Percentiles rank a stretch among this genome's conserved stretches.
Conservation (phyloP, 2,329 filamentous ascomycete species). For the Epichloe brachyelytri region DNA sequence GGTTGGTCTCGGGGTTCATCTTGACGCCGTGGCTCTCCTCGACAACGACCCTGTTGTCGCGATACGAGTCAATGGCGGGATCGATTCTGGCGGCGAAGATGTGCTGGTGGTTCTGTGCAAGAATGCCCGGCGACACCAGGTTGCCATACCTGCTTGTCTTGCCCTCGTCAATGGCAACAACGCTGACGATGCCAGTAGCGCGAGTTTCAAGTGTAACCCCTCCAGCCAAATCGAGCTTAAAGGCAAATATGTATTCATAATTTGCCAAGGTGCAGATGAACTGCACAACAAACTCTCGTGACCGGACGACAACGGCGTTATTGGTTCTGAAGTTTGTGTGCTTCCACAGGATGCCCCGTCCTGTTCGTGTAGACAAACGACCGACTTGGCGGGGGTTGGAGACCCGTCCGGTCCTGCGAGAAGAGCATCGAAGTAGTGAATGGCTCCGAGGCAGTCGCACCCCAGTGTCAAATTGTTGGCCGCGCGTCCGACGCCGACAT, state of each 20-base stretch:
- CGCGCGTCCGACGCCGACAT: constrained; percentile 50
- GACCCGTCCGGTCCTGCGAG: constrained; percentile 40
- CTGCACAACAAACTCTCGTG: constrained; percentile 52
- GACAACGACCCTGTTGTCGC: constrained; percentile 34
- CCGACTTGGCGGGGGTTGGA: constrained; percentile 38
- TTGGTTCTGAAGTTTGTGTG: constrained; percentile 57
- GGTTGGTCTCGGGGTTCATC: constrained; percentile 40
- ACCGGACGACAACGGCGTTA: constrained; percentile 45
- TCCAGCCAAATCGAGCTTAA: constrained; percentile 47
- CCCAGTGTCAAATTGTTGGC: constrained; percentile 57
- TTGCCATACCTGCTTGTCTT: constrained; percentile 42
- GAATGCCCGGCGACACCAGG: constrained; percentile 48
- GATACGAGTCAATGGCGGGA: constrained; percentile 43
- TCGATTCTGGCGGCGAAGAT: constrained; percentile 54
- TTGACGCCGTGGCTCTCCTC: constrained; percentile 24
- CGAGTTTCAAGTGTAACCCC: constrained; percentile 48
- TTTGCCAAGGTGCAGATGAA: constrained; percentile 58
- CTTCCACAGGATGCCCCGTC: constrained; percentile 62
- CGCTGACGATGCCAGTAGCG: constrained; percentile 52
- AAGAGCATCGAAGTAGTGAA: constrained; percentile 49
- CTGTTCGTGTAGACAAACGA: constrained; percentile 57
- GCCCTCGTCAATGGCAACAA: constrained; percentile 45
- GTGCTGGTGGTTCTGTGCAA: constrained; percentile 61
- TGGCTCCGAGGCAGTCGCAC: constrained; percentile 57
- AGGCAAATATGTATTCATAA: constrained; percentile 50